phyloP scores from a whole-genome alignment of 192 early-diverging fungal species.

The Coemansia sp. region DNA sequence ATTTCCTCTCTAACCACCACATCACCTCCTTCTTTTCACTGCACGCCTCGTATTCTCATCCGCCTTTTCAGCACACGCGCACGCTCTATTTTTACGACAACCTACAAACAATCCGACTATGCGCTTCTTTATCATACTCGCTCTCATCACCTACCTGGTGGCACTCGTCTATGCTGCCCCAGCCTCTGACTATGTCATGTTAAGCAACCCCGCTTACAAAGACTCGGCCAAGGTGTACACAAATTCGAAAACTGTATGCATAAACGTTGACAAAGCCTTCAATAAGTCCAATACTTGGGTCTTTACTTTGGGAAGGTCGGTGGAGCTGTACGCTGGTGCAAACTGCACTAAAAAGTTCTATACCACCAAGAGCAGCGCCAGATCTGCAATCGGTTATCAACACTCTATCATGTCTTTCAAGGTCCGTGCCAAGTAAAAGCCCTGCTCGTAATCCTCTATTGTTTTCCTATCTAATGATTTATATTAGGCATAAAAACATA shows the following conservation, averaged over 20 bases:
- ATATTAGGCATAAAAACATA: too few species aligned
- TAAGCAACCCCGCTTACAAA: neutral
- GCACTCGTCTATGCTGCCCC: neutral
- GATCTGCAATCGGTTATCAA: too few species aligned
- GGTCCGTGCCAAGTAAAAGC: too few species aligned
- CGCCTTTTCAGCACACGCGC: neutral
- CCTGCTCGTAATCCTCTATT: too few species aligned
- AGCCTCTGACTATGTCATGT: neutral
- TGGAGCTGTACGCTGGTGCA: too few species aligned
- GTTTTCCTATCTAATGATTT: too few species aligned
- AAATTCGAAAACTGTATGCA: neutral
- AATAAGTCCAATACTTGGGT: too few species aligned
- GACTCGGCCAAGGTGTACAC: neutral
- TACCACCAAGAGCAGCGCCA: too few species aligned
- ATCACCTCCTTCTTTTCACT: neutral
- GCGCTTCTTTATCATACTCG: neutral
- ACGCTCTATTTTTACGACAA: neutral
- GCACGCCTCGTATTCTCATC: neutral
- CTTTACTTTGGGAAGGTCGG: too few species aligned
- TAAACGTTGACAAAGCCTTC: neutral
- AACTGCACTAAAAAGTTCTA: too few species aligned
- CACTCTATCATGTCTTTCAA: too few species aligned
- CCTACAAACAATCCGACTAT: neutral
- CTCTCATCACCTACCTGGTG: neutral
- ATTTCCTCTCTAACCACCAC: neutral